Evolutionary conservation across 176 grass and related monocot genomes (phyloP).

Genomic region (Hordeum marinum): DNA sequence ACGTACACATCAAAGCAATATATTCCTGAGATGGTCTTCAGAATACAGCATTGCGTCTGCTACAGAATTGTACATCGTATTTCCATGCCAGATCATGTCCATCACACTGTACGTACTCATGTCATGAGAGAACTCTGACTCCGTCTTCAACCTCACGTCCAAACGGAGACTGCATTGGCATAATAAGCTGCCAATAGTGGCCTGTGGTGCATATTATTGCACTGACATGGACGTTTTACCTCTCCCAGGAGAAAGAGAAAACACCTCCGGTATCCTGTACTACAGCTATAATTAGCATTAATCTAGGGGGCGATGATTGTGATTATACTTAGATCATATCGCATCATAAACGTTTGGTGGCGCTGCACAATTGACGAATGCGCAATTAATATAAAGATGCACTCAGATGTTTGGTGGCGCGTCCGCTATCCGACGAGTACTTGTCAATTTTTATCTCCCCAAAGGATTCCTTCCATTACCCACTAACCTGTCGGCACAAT

Average conservation of each 20-base stretch:
- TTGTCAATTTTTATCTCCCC: slow-evolving; percentile 28
- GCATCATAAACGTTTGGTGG: slow-evolving; percentile 29
- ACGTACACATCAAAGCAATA: neutral
- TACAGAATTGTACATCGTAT: neutral
- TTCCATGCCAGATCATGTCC: neutral
- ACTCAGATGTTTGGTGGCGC: slow-evolving; percentile 35
- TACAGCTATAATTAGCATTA: neutral
- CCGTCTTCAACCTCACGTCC: neutral
- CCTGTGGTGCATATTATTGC: neutral
- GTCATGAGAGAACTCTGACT: neutral
- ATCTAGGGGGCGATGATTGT: neutral
- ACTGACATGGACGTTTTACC: slow-evolving; percentile 1
- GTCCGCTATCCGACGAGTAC: slow-evolving; percentile 43
- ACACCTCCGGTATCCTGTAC: neutral
- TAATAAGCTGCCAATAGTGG: neutral
- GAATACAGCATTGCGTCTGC: neutral
- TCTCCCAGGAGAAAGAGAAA: slow-evolving; percentile 6
- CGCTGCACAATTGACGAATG: neutral
- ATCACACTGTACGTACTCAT: neutral
- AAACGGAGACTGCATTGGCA: neutral
- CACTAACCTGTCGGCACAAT: slow-evolving; percentile 35
- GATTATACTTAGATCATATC: slow-evolving; percentile 21
- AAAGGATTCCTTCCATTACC: slow-evolving; percentile 30
- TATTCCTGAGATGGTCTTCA: neutral
- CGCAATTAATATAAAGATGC: slow-evolving; percentile 24